phyloP scores from a whole-genome alignment of 768 basidiomycete genomes.

The Cyathus striatus region DNA sequence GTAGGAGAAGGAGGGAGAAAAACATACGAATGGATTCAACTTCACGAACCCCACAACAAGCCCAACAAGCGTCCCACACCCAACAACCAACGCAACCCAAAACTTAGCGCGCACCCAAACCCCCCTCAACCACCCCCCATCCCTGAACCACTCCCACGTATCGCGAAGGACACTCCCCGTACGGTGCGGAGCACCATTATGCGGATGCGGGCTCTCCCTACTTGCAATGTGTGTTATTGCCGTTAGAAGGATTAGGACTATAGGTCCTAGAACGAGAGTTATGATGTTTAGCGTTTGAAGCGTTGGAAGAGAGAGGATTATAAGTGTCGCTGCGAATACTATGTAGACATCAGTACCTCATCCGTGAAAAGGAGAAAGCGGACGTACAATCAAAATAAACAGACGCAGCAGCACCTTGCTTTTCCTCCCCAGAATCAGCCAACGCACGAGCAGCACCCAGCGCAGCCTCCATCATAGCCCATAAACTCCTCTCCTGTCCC shows the following conservation, averaged over 20 bases:
- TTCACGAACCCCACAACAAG: slow-evolving; percentile 44
- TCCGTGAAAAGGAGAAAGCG: too few relatives aligned
- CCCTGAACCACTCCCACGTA: slow-evolving; percentile 17
- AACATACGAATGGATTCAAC: slow-evolving; percentile 62
- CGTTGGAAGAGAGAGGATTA: slow-evolving; percentile 48
- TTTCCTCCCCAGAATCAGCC: slow-evolving; percentile 23
- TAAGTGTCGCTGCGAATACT: slow-evolving; percentile 57
- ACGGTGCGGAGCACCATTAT: slow-evolving; percentile 10
- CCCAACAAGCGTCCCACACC: slow-evolving; percentile 37
- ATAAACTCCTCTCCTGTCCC: slow-evolving; percentile 51
- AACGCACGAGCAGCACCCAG: slow-evolving; percentile 50
- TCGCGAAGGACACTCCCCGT: slow-evolving; percentile 8
- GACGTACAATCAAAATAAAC: slow-evolving; percentile 75
- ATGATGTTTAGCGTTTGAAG: slow-evolving; percentile 55
- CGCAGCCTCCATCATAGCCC: slow-evolving; percentile 75
- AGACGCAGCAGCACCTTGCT: slow-evolving; percentile 23
- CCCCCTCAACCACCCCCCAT: slow-evolving; percentile 18
- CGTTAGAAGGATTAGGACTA: slow-evolving; percentile 42
- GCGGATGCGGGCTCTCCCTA: slow-evolving; percentile 2
- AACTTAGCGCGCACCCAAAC: slow-evolving; percentile 55
- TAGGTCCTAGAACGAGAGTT: slow-evolving; percentile 58
- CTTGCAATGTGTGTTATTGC: slow-evolving; percentile 14
- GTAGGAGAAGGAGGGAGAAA: neutral
- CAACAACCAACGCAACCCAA: slow-evolving; percentile 51
- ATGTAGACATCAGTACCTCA: too few relatives aligned